Conservation (phyloP, 257 asterid species). For the Solanum paucissectum region DNA sequence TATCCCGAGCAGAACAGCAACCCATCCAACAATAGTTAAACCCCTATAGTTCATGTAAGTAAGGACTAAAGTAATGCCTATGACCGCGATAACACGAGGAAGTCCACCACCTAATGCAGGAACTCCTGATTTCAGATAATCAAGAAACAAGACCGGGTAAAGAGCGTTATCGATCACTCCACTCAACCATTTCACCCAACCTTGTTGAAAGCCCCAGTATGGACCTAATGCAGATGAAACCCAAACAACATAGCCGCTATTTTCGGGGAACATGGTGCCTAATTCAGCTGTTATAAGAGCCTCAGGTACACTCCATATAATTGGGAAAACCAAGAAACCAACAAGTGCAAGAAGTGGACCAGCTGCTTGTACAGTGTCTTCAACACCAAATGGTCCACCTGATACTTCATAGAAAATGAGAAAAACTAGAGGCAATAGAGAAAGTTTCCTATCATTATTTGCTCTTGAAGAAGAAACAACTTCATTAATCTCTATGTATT, state of each 20-base stretch:
- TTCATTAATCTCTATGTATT: constrained; percentile 21
- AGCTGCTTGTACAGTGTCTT: constrained; percentile 52
- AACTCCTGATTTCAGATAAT: constrained; percentile 49
- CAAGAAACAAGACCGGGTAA: constrained; percentile 53
- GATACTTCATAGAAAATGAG: constrained; percentile 61
- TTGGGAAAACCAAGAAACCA: constrained; percentile 46
- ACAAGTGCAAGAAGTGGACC: constrained; percentile 64
- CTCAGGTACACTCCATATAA: constrained; percentile 74
- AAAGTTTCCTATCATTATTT: constrained; percentile 25
- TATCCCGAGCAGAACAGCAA: constrained; percentile 45
- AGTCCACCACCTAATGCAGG: constrained; percentile 52
- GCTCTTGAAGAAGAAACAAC: constrained; percentile 20
- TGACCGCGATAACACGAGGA: constrained; percentile 39
- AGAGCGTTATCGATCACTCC: constrained; percentile 68
- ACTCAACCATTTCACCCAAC: constrained; percentile 71
- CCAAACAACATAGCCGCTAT: constrained; percentile 72
- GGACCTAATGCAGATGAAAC: constrained; percentile 67
- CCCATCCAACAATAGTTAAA: constrained; percentile 58
- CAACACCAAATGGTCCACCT: constrained; percentile 69
- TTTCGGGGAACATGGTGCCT: constrained; percentile 75
- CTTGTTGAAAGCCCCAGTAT: constrained; percentile 67
- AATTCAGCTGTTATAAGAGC: constrained; percentile 65
- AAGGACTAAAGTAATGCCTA: constrained; percentile 30
- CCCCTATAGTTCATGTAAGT: constrained; percentile 62
- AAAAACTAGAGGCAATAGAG: constrained; percentile 46